These are phyloP conservation scores for Cyberlindnera veronae DNA, from an alignment of 805 yeast species.

Conservation along the genomic window DNA sequence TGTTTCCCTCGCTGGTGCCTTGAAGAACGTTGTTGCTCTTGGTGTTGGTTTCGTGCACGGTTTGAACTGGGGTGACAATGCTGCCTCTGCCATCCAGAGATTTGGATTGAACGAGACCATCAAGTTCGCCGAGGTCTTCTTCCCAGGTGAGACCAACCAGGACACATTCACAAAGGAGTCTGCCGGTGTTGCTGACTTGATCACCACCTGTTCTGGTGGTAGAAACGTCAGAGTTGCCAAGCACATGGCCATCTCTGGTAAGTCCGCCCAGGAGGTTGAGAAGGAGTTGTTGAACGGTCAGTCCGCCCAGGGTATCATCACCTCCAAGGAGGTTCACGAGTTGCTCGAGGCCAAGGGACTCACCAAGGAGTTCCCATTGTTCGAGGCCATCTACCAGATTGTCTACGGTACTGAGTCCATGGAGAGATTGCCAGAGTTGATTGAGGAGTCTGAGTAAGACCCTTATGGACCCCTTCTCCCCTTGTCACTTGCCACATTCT, in stretches of 20 bases:
- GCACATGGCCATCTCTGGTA: conserved; percentile 77
- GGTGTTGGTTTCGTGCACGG: conserved; percentile 98
- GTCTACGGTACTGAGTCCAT: conserved; percentile 73
- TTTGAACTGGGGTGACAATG: conserved; percentile 98
- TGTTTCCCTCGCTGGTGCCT: conserved; percentile 93
- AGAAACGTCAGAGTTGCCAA: conserved; percentile 91
- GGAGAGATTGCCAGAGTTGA: conserved; percentile 68
- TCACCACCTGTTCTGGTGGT: conserved; percentile 97
- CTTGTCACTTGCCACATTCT: neutral
- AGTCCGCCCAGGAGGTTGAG: conserved; percentile 78
- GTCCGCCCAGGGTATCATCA: conserved; percentile 92
- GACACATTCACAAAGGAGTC: conserved; percentile 89
- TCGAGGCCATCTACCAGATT: conserved; percentile 70
- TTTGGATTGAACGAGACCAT: conserved; percentile 90
- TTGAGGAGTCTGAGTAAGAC: conserved; percentile 40
- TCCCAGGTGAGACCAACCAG: conserved; percentile 43
- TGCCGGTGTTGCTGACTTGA: conserved; percentile 97
- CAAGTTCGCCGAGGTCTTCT: conserved; percentile 78
- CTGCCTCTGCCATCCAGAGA: conserved; percentile 96
- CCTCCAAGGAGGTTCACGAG: conserved; percentile 88
- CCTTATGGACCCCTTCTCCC: neutral
- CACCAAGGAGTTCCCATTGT: conserved; percentile 66
- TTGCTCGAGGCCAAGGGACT: conserved; percentile 30
- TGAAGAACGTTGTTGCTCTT: conserved; percentile 92
- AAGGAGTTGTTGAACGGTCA: conserved; percentile 87